Evolutionary conservation across 345 rosid genomes (phyloP), one percentile per base, ranked within the genome.

Genomic region (Linum tenue): DNA sequence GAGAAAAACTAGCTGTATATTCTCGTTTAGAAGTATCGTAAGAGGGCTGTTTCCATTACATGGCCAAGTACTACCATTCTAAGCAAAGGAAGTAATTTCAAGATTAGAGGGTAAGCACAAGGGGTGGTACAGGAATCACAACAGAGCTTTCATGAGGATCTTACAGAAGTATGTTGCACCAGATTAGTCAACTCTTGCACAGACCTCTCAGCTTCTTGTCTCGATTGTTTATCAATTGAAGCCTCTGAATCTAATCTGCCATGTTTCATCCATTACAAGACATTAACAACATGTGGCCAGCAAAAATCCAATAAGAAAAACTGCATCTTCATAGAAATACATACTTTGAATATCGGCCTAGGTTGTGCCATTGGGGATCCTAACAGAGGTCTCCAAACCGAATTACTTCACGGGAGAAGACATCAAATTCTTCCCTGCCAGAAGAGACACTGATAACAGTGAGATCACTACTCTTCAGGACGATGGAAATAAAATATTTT

Each of bases 341-440:
- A 80, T 84, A 90, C 97, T 77, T 86, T 41, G 70, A 78, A 73
- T 78, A 84, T 69, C 91, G 82, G 59, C 80, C 87, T 37, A 94
- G 76, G 71, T 86, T 85, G 77, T 86, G 97, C 99, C 95, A 94
- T 50, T 88, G 96, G 3, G 88, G 79, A 69, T 90, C 96, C 71
- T 86, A 90, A 70, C 96, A 94, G 66, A 50, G 76, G 75, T 88
- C 82, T 66, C 99, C 99, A 60, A 94, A 94, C 75, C 99, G 83
- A 57, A 90, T 63, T 37, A 90, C 92, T 79, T 94, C 99, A 37
- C 81, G 67, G 16, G 85, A 74, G 75, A 94, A 83, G 63, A 86
- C 75, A 74, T 84, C 86, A 11, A 90, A 80, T 80, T 92, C 97
- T 82, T 92, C 95, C 75, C 96, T 92, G 65, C 56, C 75, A 64